Evolutionary conservation across 495 filamentous ascomycete species (phyloP).

Genomic region (Sordaria brevicollis): DNA sequence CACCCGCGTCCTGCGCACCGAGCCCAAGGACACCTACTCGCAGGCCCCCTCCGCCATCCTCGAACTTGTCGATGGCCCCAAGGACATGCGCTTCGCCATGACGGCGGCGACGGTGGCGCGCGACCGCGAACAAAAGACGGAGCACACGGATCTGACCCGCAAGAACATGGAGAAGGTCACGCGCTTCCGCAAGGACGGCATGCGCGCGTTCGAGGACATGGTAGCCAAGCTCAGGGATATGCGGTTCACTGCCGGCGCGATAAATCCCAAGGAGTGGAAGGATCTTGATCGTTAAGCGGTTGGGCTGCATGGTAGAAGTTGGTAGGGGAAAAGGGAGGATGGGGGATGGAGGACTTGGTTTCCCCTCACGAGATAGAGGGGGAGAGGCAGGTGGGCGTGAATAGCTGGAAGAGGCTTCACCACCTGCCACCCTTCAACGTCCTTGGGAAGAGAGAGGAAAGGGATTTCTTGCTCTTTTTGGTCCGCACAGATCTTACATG

Average conservation of each 20-base stretch:
- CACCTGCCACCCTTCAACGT: background rate
- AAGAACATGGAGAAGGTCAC: slow-evolving; percentile 83
- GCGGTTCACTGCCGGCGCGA: slow-evolving; percentile 6
- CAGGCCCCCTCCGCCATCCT: slow-evolving; percentile 83
- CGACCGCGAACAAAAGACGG: slow-evolving; percentile 40
- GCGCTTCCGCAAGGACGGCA: slow-evolving; percentile 56
- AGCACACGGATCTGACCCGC: slow-evolving; percentile 56
- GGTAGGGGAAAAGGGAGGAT: background rate
- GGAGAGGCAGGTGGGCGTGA: background rate
- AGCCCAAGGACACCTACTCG: slow-evolving; percentile 64
- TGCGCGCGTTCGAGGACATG: slow-evolving; percentile 55
- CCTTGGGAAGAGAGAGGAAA: background rate
- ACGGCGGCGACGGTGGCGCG: slow-evolving; percentile 70
- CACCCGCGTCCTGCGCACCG: slow-evolving; percentile 84
- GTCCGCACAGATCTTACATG: background rate
- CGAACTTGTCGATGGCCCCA: slow-evolving; percentile 92
- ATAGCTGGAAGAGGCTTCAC: background rate
- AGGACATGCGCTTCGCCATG: slow-evolving; percentile 89
- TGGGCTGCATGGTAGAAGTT: background rate
- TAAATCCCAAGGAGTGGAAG: background rate
- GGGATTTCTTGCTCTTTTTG: background rate
- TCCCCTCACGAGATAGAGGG: background rate
- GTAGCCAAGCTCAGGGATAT: slow-evolving; percentile 49
- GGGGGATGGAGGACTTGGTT: background rate
- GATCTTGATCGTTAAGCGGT: background rate